Percentiles rank a stretch among this genome's conserved stretches.
Evolutionary conservation across 2,329 filamentous ascomycete genomes (phyloP).

Genomic region (Ophiostoma triangulosporum): DNA sequence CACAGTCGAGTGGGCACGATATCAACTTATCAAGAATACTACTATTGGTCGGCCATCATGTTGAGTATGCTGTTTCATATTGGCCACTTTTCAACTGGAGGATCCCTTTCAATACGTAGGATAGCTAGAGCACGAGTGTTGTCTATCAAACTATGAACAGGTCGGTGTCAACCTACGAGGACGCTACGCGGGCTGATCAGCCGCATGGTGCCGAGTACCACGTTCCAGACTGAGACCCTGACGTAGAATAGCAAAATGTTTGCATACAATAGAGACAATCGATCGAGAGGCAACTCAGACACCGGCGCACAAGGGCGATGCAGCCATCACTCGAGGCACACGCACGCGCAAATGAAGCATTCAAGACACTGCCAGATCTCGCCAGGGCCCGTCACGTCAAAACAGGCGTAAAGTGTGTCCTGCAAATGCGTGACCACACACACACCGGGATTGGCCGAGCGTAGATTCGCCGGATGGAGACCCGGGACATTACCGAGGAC

Average conservation of each 20-base stretch:
- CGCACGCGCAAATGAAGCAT: not conserved
- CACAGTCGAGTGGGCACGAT: no score
- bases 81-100: no score
- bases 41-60: no score
- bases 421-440: not conserved
- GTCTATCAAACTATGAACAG: no score
- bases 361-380: not conserved
- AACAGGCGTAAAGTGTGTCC: not conserved
- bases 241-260: not conserved
- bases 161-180: not conserved
- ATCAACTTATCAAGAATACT: no score
- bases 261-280: no score
- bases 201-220: not conserved
- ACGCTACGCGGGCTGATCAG: not conserved
- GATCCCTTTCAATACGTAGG: no score
- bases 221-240: not conserved
- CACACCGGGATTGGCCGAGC: not conserved
- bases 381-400: not conserved
- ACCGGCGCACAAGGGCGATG: not conserved
- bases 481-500: not conserved
- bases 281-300: not conserved
- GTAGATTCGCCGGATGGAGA: not conserved
- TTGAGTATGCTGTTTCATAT: no score
- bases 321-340: not conserved
- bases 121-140: no score